Base-by-base conservation (phyloP, 192 early-diverging fungal genomes). In the Kappamyces sp. region DNA sequence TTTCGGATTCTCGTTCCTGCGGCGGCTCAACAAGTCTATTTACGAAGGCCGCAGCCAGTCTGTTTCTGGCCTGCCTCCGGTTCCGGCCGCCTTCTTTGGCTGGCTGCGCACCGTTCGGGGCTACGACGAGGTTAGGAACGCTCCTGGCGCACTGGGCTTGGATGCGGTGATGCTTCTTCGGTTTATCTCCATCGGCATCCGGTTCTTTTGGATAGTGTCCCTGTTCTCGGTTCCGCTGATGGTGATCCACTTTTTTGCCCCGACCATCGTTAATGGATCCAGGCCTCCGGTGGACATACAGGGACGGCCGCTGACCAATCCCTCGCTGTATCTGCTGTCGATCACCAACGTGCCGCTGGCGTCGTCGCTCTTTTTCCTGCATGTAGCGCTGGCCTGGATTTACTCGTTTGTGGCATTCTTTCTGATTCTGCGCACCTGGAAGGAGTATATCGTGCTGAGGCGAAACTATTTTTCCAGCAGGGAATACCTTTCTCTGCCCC, bases 131-230 rank as follows among this genome's bases (percentile, higher is more conserved):
- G 4, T 51, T 32, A 49, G 49, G 43, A 47, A 57, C 2, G 50
- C 72, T 15, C 22, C 22, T 22, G 22, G 33, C 22, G 60, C 69
- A 51, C 65, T 78, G 15, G 76, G 76, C 30, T 36, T 73, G 5
- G 76, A 78, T 49, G 63, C 76, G 22, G 76, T 76, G n/a, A 70
- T 78, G 53, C 73, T 75, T 58, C 53, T 78, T 35, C 57, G 67
- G 33, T 74, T 76, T 54, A 45, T 73, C 38, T 57, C 66, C 4
- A 65, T 65, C 29, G 51, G 47, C 36, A 47, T 54, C 40, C 47
- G 43, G 22, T 64, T 71, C 48, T 78, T 78, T 57, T 37, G 38
- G 14, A 38, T 36, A 9, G 8, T 70, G 11, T 47, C 69, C 1
- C 3, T 59, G 11, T 36, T 75, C 33, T 64, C 53, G 32, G 41